phyloP scores from a whole-genome alignment of 495 filamentous ascomycete genomes.

The Tuber calosporum region DNA sequence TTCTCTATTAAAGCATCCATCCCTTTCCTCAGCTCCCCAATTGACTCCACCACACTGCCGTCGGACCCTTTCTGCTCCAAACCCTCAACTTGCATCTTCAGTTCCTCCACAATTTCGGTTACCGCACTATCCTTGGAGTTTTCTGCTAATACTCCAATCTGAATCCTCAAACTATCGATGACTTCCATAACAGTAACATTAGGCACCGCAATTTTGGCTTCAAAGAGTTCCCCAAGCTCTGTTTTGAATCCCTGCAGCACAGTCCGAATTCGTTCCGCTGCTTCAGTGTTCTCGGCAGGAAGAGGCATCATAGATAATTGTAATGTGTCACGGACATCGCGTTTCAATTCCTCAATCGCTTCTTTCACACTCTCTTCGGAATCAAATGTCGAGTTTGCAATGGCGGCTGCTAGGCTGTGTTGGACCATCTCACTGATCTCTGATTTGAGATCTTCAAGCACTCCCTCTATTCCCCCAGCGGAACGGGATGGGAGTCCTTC shows the following conservation, averaged over 20 bases:
- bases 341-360: conserved; percentile 40
- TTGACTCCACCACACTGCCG: conserved; percentile 14
- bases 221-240: conserved; percentile 18
- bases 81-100: conserved; percentile 30
- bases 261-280: conserved; percentile 28
- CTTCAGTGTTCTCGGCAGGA: conserved; percentile 29
- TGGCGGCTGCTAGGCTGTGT: conserved; percentile 37
- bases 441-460: conserved; percentile 58
- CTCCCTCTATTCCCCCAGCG: conserved; percentile 54
- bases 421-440: conserved; percentile 52
- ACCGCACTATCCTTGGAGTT: conserved; percentile 53
- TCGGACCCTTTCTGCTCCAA: conserved; percentile 15
- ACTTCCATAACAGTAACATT: conserved; percentile 20
- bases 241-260: conserved; percentile 26
- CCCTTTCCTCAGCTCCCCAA: conserved; percentile 26
- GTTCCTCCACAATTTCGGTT: conserved; percentile 47
- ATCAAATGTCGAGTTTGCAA: conserved; percentile 40
- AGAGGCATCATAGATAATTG: conserved; percentile 40
- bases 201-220: not conserved
- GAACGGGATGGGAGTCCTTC: conserved; percentile 35
- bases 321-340: conserved; percentile 39
- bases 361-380: conserved; percentile 40
- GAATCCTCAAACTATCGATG: conserved; percentile 22
- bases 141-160: conserved; percentile 30
- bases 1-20: conserved; percentile 46